A percentile compares a stretch with the other conserved stretches of the same genome.
These are phyloP conservation scores for Diospyros lotus DNA, from an alignment of 148 eudicot species.

Conservation along the genomic window DNA sequence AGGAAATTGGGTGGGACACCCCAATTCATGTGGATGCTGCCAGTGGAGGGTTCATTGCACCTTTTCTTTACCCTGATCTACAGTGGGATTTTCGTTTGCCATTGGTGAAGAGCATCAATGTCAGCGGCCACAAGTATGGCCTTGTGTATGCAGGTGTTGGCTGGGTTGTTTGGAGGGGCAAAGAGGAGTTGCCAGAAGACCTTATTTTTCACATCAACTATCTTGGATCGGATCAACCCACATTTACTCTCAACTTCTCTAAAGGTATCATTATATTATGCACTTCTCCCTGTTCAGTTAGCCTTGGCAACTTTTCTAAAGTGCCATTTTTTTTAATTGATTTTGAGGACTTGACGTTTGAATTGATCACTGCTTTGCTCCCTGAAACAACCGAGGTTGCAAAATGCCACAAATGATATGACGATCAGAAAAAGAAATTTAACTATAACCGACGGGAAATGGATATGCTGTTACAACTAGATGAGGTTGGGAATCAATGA, in stretches of 20 bases:
- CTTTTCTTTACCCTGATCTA: neutral
- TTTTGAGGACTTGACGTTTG: too few relatives aligned
- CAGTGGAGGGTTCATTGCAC: constrained; percentile 2
- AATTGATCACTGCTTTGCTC: too few relatives aligned
- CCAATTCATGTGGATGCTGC: constrained; percentile 3
- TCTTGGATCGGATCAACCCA: neutral
- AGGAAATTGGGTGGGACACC: neutral
- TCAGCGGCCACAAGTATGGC: neutral
- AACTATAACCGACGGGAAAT: too few relatives aligned
- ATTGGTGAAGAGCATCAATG: neutral
- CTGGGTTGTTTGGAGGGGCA: constrained; percentile 1
- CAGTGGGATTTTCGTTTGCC: neutral
- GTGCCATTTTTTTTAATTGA: neutral
- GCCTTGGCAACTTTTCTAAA: neutral
- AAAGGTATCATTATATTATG: neutral
- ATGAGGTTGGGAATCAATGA: too few relatives aligned
- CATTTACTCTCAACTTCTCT: neutral
- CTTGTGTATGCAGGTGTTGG: neutral
- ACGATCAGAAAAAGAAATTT: too few relatives aligned
- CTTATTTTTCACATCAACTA: neutral
- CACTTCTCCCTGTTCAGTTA: neutral
- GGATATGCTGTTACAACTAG: too few relatives aligned
- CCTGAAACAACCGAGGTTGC: too few relatives aligned
- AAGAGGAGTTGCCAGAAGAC: constrained; percentile 1
- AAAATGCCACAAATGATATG: too few relatives aligned